Evolutionary conservation across 495 filamentous ascomycete genomes (phyloP), one percentile per base, ranked within the genome.

Genomic region (Durotheca rogersii): DNA sequence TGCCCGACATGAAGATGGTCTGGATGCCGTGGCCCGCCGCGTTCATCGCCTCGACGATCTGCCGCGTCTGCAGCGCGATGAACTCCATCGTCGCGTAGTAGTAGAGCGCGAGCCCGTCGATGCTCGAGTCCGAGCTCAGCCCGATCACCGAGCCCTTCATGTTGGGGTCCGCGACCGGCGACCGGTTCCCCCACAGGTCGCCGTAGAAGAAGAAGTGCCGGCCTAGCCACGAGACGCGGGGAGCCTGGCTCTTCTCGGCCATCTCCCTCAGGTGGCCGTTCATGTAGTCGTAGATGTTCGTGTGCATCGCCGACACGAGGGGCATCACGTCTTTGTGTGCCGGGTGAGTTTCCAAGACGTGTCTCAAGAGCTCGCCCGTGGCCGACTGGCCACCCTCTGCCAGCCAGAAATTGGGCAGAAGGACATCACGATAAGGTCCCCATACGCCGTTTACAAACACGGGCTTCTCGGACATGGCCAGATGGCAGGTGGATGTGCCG

Each of bases 171-270:
- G 92, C 92, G 46, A 98, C 81, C 4, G 93, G 93, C 12, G 89
- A 95, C 21, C 93, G 84, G 68, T 98, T 98, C 31, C 93, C 93
- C 78, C 93, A 96, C n/a, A 96, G 81, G 62, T 98, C 93, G 43
- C 93, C 93, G 62, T 97, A 96, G 75, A 98, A 94, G 79, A 97
- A 98, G 68, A 94, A 84, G 67, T 97, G 92, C 5, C 93, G 86
- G 11, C 79, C 89, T 0, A 98, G 75, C 59, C 86, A 94, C n/a
- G 85, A 82, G 25, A 96, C 78, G 44, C 78, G 81, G 0, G 90
- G 91, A 7, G 88, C 88, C 1, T 79, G 69, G 32, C 70, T 72
- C 44, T 82, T 81, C 44, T 81, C 75, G 20, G 74, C 75, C 75
- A 96, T 80, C 34, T 87, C 82, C 45, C 82, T 81, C 11, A 98